A percentile compares a stretch with the other conserved stretches of the same genome.
Evolutionary conservation across 352 stramenopile species (phyloP).

Genomic region (Phytophthora constricta): DNA sequence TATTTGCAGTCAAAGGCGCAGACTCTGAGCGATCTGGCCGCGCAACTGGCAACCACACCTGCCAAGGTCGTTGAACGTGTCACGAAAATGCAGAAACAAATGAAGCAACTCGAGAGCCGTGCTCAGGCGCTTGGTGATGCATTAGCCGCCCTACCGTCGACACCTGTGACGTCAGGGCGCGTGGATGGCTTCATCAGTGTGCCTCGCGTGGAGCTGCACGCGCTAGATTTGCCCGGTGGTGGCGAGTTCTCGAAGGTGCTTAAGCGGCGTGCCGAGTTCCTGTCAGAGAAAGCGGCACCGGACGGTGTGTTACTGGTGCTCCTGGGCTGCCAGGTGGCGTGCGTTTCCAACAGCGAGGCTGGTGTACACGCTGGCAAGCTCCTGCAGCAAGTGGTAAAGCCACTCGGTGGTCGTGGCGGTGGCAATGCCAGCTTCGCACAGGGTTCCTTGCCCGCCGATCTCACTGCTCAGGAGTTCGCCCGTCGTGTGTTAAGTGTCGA

Average conservation of each 20-base stretch:
- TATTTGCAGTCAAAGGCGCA: slow-evolving; percentile 69
- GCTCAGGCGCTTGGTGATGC: slow-evolving; percentile 59
- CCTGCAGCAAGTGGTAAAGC: slow-evolving; percentile 60
- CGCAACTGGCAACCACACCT: slow-evolving; percentile 64
- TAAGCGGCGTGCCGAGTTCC: slow-evolving; percentile 65
- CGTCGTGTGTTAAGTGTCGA: slow-evolving; percentile 22
- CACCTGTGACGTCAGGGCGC: slow-evolving; percentile 39
- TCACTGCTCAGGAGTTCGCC: slow-evolving; percentile 33
- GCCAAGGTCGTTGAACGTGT: slow-evolving; percentile 72
- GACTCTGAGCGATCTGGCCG: slow-evolving; percentile 51
- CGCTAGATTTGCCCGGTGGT: slow-evolving; percentile 22
- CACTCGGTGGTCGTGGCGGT: slow-evolving; percentile 59
- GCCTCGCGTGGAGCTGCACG: slow-evolving; percentile 46
- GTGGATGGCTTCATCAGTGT: slow-evolving; percentile 26
- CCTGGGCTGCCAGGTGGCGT: slow-evolving; percentile 61
- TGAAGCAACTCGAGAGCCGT: slow-evolving; percentile 65
- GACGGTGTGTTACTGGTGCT: slow-evolving; percentile 53
- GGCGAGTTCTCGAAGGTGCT: slow-evolving; percentile 61
- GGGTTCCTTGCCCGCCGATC: slow-evolving; percentile 42
- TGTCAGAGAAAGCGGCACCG: slow-evolving; percentile 39
- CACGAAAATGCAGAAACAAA: slow-evolving; percentile 72
- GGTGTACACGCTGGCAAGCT: slow-evolving; percentile 60
- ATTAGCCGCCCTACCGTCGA: slow-evolving; percentile 48
- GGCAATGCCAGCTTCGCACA: slow-evolving; percentile 71
- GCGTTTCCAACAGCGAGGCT: slow-evolving; percentile 38